Base-by-base conservation (phyloP, 371 early-diverging fungal species). In the Cladochytrium tenue region DNA sequence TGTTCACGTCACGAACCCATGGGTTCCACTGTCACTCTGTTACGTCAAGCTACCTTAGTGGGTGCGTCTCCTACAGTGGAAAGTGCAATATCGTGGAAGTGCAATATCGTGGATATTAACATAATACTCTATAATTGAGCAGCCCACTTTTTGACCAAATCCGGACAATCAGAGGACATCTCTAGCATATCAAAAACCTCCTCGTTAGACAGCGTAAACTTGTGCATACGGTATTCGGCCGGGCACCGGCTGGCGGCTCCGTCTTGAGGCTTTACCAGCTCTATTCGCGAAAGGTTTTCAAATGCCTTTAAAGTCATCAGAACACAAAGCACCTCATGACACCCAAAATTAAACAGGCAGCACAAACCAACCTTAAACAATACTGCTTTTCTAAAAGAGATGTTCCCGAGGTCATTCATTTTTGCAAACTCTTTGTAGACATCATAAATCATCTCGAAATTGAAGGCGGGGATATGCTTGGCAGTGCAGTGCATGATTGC, bases 401-500 rank as follows among this genome's bases (percentile, higher is more conserved):
- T 74, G 34, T 86, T 81, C 83, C 23, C 89, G 84, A 50, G 87
- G 81, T n/a, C 86, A 85, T 17, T 76, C 73, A 5, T 69, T 33
- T 72, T 84, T 73, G 89, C 83, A 64, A 94, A 92, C 1, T 90
- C 88, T 57, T 89, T 89, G 79, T 93, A 95, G 75, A 91, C 93
- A 60, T 95, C 92, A 71, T 92, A 93, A 1, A 93, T 88, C 93
- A 95, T 95, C 71, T 92, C 93, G 80, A 96, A 96, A 69, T 95
- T 96, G 72, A 93, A 93, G 20, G 80, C 77, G n/a, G 71, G 71
- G 23, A 81, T 83, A 27, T 90, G 89, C 33, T 84, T 85, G 25
- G 86, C 63, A 51, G 92, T 64, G 35, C 67, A 67, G 32, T 90
- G 86, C 64, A 88, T 88, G 83, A 92, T 92, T 4, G 93, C 86